Percentiles rank a stretch among this genome's conserved stretches.
phyloP scores from a whole-genome alignment of 495 filamentous ascomycete species.

The Aspergillus steynii region DNA sequence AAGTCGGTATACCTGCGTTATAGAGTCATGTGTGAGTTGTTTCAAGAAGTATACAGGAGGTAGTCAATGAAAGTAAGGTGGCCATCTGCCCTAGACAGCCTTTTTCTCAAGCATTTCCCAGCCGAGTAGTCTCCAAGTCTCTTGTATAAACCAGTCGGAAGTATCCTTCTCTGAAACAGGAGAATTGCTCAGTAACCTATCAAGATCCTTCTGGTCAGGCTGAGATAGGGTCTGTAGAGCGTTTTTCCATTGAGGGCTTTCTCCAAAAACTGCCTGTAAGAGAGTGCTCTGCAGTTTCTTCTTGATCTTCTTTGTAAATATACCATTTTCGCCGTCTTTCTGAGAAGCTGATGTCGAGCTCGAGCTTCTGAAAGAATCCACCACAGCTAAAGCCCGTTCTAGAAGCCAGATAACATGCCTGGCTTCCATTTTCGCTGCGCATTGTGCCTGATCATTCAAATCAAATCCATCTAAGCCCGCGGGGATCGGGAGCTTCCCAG shows the following conservation, averaged over 20 bases:
- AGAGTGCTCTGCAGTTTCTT: slow-evolving; percentile 42
- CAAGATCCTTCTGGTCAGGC: slow-evolving; percentile 21
- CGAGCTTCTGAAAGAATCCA: slow-evolving; percentile 14
- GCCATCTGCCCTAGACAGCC: too few species aligned
- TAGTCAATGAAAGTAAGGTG: too few species aligned
- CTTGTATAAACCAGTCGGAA: slow-evolving; percentile 48
- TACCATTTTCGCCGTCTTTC: neutral
- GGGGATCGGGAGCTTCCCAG: slow-evolving; percentile 28
- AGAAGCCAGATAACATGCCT: slow-evolving; percentile 41
- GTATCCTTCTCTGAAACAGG: slow-evolving; percentile 17
- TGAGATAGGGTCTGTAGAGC: slow-evolving; percentile 24
- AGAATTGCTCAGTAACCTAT: neutral
- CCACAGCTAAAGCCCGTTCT: slow-evolving; percentile 30
- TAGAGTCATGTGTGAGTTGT: neutral
- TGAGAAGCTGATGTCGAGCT: neutral
- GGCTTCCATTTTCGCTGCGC: slow-evolving; percentile 30
- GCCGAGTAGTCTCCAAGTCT: slow-evolving; percentile 51
- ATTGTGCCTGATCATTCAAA: slow-evolving; percentile 21
- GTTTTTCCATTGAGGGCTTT: slow-evolving; percentile 23
- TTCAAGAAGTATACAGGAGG: too few species aligned
- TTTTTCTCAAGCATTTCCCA: slow-evolving; percentile 40
- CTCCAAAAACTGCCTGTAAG: slow-evolving; percentile 40
- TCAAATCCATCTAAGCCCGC: slow-evolving; percentile 27
- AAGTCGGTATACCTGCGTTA: neutral
- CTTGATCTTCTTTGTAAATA: slow-evolving; percentile 28